Base-by-base conservation (phyloP, 2,329 filamentous ascomycete species). In the Aspergillus fructus region DNA sequence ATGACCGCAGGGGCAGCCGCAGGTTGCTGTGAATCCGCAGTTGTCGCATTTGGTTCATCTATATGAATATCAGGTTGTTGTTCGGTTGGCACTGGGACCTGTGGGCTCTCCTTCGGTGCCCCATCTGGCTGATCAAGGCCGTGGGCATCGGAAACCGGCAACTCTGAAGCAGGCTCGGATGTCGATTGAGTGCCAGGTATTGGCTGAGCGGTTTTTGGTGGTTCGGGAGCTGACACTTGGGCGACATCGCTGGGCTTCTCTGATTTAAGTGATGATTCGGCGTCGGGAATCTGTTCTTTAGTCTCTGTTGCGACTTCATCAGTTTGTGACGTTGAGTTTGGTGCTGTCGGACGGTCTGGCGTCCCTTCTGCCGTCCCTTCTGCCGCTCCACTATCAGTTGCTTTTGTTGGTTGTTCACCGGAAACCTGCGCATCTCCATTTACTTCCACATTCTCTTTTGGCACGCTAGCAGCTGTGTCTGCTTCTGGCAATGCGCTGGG, bases 1-100 rank as follows among this genome's bases (percentile, higher is more conserved):
- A 80, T 76, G 13, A 76, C 65, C 54, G 72, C 67, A 47, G 71
- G 64, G 23, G 69, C 68, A 30, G 67, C 59, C 39, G 66, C 65
- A 3, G 71, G 63, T 55, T 66, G 62, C 54, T 60, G 53, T 37
- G 67, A 55, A 49, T 66, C 55, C n/a, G 58, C 63, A 50, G 53
- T 59, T 52, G 49, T 24, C 23, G 48, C 49, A 55, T 43, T 30
- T 54, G 61, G 37, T 24, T 60, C 59, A 39, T 58, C 62, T 54
- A 55, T 46, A 55, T 64, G 65, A 50, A 65, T 56, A 13, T 60
- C 59, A n/a, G 62, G 56, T 23, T 54, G 41, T 49, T 61, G 56
- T 47, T 57, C 53, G 34, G 50, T 42, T 34, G 57, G 49, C 19
- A 33, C 43, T 37, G 58, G 43, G 19, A 17, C 34, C 21, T 55